phyloP scores from a whole-genome alignment of 2,329 filamentous ascomycete genomes.

The Alternaria brassicae region DNA sequence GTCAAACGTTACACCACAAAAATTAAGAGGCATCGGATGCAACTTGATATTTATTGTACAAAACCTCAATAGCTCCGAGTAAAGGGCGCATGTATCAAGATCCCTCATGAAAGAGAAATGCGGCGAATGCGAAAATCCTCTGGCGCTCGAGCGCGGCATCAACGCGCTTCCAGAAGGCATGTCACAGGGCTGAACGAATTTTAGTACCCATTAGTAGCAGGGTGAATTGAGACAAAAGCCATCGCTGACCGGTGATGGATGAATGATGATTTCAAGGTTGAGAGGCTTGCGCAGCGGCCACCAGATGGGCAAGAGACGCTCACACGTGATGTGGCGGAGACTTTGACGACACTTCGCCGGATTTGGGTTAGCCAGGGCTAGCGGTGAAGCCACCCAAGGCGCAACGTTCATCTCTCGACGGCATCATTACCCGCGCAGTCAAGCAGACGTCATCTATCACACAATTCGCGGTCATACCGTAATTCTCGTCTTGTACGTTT shows the following conservation, averaged over 20 bases:
- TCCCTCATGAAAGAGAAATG: conserved; percentile 22
- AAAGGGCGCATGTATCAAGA: background rate
- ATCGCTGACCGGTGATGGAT: conserved; percentile 1
- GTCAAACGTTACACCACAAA: background rate
- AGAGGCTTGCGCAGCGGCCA: conserved; percentile 1
- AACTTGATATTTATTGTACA: background rate
- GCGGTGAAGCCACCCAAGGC: conserved; percentile 24
- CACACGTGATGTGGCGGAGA: conserved; percentile 16
- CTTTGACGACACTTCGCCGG: conserved; percentile 16
- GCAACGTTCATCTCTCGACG: conserved; percentile 32
- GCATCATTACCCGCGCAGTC: conserved; percentile 28
- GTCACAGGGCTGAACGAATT: conserved; percentile 18
- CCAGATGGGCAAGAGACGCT: background rate
- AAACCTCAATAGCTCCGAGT: background rate
- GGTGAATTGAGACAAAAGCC: conserved; percentile 9
- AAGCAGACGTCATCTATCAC: conserved; percentile 26
- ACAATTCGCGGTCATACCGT: conserved; percentile 6
- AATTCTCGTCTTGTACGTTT: conserved; percentile 30
- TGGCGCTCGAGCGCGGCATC: conserved; percentile 11
- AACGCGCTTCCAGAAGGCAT: conserved; percentile 16
- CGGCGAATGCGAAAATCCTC: conserved; percentile 36
- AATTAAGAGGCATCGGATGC: background rate
- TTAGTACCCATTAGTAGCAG: background rate
- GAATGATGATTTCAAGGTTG: background rate
- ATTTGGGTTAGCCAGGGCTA: conserved; percentile 14